Base-by-base conservation (phyloP, 192 early-diverging fungal genomes). In the Backusella morwellensis region DNA sequence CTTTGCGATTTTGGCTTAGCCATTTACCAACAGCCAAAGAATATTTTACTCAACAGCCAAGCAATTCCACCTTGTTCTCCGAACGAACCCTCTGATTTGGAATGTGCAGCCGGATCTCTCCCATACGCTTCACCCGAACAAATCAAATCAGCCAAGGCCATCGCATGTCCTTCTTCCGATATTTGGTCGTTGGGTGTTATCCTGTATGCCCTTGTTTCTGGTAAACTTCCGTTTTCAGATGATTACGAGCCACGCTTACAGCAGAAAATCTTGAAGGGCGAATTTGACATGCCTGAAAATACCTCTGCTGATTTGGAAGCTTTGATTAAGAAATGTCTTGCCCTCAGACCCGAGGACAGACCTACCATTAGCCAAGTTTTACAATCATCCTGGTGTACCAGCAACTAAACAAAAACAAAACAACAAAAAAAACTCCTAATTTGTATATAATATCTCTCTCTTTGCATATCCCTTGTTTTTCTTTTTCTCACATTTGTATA, bases 1-100 rank as follows among this genome's bases (percentile, higher is more conserved):
- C 84, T 97, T 26, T 92, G 91, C 66, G 96, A 99, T 79, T 99
- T 97, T 86, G 96, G 96, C 4, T 78, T 95, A 9, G 85, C 92
- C 9, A 88, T 91, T 69, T 87, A 84, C 66, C 82, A 86, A 72
- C 79, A 84, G 35, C 77, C 76, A 8, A 77, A 63, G 15, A 85
- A 70, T 35, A 72, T 34, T 34, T 9, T 72, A 75, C n/a, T 40
- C 71, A 12, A 95, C 11, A 35, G 14, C 26, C 35, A 36, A 59
- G 21, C 38, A n/a, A 19, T 66, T 50, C 47, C 73, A 26, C 56
- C 56, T 11, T 29, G 56, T 26, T 63, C 56, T 63, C 29, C 70
- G 26, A 40, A 44, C 11, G 26, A 40, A 9, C 3, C 26, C 4
- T 70, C 70, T 67, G 75, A 84, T 12, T 71, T 78, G n/a, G 79